Conservation (phyloP, 202 grass and related monocot species). For the Cymbopogon flexuosus region DNA sequence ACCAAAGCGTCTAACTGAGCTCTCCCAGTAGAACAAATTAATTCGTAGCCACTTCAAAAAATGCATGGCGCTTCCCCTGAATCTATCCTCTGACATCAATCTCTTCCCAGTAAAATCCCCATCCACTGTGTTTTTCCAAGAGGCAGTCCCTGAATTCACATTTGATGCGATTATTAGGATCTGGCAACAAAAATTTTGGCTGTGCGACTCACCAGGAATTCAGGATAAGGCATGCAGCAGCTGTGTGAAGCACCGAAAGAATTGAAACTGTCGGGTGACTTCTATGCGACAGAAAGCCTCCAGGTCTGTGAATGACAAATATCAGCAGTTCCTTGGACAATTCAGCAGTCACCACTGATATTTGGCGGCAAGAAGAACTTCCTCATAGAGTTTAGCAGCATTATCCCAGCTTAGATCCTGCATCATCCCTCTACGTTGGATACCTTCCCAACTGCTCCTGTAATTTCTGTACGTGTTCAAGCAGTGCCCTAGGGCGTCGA, state of each 20-base stretch:
- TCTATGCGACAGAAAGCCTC: background rate
- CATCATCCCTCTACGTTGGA: slow-evolving; percentile 70
- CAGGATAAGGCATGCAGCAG: background rate
- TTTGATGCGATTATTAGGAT: background rate
- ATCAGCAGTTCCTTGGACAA: background rate
- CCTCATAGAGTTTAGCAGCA: slow-evolving; percentile 75
- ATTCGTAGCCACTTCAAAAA: background rate
- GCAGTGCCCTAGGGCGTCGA: slow-evolving; percentile 67
- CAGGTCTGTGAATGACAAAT: background rate
- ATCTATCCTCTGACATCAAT: background rate
- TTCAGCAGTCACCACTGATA: slow-evolving; percentile 58
- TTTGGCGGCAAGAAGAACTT: slow-evolving; percentile 67
- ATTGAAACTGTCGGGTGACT: background rate
- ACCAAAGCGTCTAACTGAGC: background rate
- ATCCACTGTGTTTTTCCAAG: background rate
- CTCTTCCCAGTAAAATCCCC: background rate
- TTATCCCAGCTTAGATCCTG: slow-evolving; percentile 88
- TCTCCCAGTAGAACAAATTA: background rate
- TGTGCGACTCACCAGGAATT: background rate
- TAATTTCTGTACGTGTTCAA: slow-evolving; percentile 75
- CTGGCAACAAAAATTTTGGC: background rate
- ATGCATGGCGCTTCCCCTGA: background rate
- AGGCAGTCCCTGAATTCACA: background rate
- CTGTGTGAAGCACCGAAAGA: background rate
- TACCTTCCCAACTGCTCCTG: slow-evolving; percentile 71